These are phyloP conservation scores for Yamadazyma scolyti DNA, from an alignment of 805 yeast genomes.

Conservation along the genomic window DNA sequence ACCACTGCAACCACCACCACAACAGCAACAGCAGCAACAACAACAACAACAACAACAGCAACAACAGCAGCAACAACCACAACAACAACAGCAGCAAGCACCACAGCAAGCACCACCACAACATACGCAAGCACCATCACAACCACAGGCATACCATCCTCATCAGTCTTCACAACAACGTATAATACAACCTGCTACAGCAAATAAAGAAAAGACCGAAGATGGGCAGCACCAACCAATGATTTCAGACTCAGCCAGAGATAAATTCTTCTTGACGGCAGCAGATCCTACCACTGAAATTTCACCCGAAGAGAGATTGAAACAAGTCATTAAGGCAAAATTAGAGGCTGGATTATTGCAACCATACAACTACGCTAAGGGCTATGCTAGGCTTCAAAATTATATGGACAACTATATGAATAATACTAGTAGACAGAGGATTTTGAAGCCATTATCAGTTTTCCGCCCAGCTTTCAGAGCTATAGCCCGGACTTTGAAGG, in stretches of 20 bases:
- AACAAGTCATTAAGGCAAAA: conserved; percentile 91
- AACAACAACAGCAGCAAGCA: conserved; percentile 7
- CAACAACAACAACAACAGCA: conserved; percentile 8
- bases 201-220: conserved; percentile 1
- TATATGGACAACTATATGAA: conserved; percentile 95
- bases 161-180: neutral
- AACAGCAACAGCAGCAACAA: conserved; percentile 10
- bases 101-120: conserved; percentile 2
- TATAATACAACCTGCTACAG: conserved; percentile 1
- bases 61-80: conserved; percentile 11
- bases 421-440: conserved; percentile 74
- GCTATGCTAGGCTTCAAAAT: conserved; percentile 82
- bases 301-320: conserved; percentile 88
- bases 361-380: conserved; percentile 92
- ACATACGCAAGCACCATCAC: conserved; percentile 5
- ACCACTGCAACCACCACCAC: neutral
- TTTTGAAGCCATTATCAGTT: conserved; percentile 76
- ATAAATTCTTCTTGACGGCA: conserved; percentile 90
- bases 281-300: conserved; percentile 95
- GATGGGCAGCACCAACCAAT: conserved; percentile 29
- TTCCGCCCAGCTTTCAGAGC: conserved; percentile 93
- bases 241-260: conserved; percentile 76
- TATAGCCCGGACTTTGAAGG: conserved; percentile 84
- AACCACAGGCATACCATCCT: neutral
- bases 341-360: conserved; percentile 87